These are phyloP conservation scores for Lachancea sp. DNA, from an alignment of 805 yeast genomes.

Conservation along the genomic window DNA sequence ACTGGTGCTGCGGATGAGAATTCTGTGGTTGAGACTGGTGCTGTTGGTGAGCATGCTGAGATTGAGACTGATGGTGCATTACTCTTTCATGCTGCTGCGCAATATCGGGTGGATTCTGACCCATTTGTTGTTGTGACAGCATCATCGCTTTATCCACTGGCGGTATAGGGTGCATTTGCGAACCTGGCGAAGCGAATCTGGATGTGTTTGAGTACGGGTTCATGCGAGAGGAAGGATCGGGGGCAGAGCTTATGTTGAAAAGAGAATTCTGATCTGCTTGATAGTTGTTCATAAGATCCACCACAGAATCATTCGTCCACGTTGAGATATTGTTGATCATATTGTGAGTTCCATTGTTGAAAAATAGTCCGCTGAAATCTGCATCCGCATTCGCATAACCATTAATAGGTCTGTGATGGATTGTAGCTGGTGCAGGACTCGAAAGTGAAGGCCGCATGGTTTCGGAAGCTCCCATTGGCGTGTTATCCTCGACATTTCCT, in stretches of 20 bases:
- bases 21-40: not conserved
- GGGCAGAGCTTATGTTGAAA: not conserved
- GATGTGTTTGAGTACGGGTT: not conserved
- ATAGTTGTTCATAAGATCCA: slow-evolving; percentile 13
- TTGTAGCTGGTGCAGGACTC: not conserved
- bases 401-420: not conserved
- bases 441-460: not conserved
- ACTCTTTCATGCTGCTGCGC: not conserved
- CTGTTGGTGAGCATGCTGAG: not conserved
- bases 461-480: not conserved
- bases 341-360: slow-evolving; percentile 41
- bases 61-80: too few species aligned
- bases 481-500: not conserved
- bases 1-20: not conserved
- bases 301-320: slow-evolving; percentile 42
- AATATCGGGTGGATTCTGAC: not conserved
- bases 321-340: slow-evolving; percentile 57
- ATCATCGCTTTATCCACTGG: not conserved
- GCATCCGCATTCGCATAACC: not conserved
- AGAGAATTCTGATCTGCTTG: not conserved
- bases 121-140: not conserved
- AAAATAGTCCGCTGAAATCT: slow-evolving; percentile 18
- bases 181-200: not conserved
- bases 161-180: not conserved
- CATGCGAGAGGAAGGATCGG: not conserved